Evolutionary conservation across 2,329 filamentous ascomycete genomes (phyloP), one percentile per base, ranked within the genome.

Genomic region (Curvularia sp.): DNA sequence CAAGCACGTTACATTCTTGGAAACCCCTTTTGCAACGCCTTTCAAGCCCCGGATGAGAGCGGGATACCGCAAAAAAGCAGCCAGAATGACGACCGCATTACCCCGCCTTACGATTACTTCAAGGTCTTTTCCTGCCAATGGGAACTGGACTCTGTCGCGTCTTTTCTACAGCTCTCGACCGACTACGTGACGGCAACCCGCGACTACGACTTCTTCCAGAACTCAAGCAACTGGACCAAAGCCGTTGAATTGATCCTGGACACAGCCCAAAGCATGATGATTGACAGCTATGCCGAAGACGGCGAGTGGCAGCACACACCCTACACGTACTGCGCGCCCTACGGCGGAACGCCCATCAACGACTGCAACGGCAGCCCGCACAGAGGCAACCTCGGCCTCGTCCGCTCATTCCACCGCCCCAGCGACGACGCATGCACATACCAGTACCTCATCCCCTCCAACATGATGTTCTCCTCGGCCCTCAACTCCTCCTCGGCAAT

Each of bases 391-490:
- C 82, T 81, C n/a, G 81, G 81, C 1, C 74, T 84, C 1, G 70
- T 84, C 6, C 76, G 81, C 36, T 79, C 77, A 0, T 81, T 80
- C 61, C 83, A 83, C 67, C 74, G 81, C 8, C 82, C 82, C 5
- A 79, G 76, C 21, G 82, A 84, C 61, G 81, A 84, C 58, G 71
- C 80, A 1, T 82, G 80, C 12, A 82, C 81, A 36, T 83, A 78
- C 58, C 80, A 83, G 61, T 79, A 81, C 55, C 77, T 84, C 43
- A 79, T 83, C 43, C 81, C 81, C 0, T 75, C 75, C 18, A 84
- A 83, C 54, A 92, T 92, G 89, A 91, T 92, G 89, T 88, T 92
- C 65, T 81, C 86, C 25, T 79, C 82, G 9, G 89, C 87, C 61
- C 82, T 93, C 9, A 81, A 80, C 30, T 78, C 81, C 0, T 78